Conservation (phyloP, 2,329 filamentous ascomycete species). For the Tolypocladium ovalisporum region DNA sequence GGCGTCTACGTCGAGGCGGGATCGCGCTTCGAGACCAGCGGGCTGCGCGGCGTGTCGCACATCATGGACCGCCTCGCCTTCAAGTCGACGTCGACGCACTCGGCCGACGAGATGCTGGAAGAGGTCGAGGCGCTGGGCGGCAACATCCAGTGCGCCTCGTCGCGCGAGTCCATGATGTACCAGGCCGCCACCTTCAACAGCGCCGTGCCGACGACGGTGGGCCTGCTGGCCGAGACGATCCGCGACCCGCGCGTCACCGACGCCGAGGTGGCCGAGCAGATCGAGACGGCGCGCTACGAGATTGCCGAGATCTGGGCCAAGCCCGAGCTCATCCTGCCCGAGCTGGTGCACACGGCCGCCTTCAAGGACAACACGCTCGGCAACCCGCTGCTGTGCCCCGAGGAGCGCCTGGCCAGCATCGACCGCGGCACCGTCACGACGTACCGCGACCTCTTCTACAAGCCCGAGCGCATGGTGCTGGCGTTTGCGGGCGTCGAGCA, state of each 20-base stretch:
- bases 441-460: constrained; percentile 77
- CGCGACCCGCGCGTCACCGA: constrained; percentile 76
- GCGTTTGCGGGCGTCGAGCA: constrained; percentile 92
- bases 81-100: constrained; percentile 67
- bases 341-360: constrained; percentile 88
- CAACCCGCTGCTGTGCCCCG: constrained; percentile 83
- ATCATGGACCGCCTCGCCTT: constrained; percentile 94
- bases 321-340: constrained; percentile 88
- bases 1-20: constrained; percentile 94
- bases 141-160: constrained; percentile 94
- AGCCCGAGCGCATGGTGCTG: constrained; percentile 83
- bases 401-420: constrained; percentile 69
- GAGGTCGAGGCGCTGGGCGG: constrained; percentile 80
- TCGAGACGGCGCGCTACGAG: constrained; percentile 89
- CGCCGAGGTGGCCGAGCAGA: constrained; percentile 74
- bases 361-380: constrained; percentile 95
- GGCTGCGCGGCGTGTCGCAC: constrained; percentile 81
- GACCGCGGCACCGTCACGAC: constrained; percentile 60
- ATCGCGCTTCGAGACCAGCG: constrained; percentile 82
- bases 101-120: constrained; percentile 78
- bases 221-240: constrained; percentile 85
- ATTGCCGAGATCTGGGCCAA: constrained; percentile 97
- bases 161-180: constrained; percentile 95
- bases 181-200: constrained; percentile 96
- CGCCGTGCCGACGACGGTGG: constrained; percentile 72